Conservation (phyloP, 305 asterid genomes). For the Fraxinus platypoda region DNA sequence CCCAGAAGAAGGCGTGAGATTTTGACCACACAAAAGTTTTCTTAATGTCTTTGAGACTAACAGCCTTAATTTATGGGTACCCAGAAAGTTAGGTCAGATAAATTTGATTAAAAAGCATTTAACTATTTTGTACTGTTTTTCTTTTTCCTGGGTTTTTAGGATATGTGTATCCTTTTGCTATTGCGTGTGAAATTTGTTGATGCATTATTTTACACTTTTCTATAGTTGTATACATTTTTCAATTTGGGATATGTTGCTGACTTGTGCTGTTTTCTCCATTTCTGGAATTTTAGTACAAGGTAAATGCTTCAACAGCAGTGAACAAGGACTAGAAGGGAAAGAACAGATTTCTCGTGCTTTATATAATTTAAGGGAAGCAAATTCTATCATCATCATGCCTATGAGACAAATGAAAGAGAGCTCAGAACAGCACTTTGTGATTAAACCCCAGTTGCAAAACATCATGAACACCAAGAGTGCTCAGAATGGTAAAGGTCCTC, state of each 20-base stretch:
- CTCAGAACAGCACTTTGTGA: constrained; percentile 64
- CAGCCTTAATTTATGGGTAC: constrained; percentile 29
- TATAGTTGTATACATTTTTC: constrained; percentile 29
- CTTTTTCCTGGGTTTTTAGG: neutral
- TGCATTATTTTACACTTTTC: constrained; percentile 30
- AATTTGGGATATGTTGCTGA: constrained; percentile 47
- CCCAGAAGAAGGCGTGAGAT: neutral
- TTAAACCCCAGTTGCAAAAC: constrained; percentile 62
- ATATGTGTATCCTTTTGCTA: constrained; percentile 34
- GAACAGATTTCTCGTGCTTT: constrained; percentile 15
- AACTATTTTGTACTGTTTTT: constrained; percentile 10
- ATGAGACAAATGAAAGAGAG: constrained; percentile 78
- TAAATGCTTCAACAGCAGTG: constrained; percentile 39
- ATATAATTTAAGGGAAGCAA: constrained; percentile 13
- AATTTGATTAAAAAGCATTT: constrained; percentile 20
- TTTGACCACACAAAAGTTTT: neutral
- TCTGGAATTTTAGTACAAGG: constrained; percentile 55
- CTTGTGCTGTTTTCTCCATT: constrained; percentile 38
- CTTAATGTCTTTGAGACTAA: neutral
- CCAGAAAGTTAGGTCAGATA: constrained; percentile 17
- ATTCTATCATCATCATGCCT: constrained; percentile 57
- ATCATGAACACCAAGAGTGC: constrained; percentile 42
- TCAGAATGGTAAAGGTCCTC: constrained; percentile 65
- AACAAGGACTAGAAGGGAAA: constrained; percentile 28
- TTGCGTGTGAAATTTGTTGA: constrained; percentile 51